Conservation (phyloP, 768 basidiomycete species). For the Tulasnella sp. region DNA sequence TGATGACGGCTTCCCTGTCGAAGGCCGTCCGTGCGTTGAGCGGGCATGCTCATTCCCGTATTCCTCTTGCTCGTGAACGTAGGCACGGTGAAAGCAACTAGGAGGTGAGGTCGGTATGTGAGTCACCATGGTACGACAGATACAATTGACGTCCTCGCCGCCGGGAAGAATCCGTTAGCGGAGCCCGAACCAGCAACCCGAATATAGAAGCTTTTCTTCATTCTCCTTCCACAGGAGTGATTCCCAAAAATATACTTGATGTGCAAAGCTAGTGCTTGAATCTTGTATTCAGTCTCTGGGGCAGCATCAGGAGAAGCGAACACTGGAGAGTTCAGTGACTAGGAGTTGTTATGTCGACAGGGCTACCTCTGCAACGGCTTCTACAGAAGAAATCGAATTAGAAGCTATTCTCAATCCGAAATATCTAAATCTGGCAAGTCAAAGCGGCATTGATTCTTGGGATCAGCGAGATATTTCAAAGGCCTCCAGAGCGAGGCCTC, state of each 20-base stretch:
- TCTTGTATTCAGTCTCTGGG: neutral
- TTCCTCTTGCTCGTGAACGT: neutral
- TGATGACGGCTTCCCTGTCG: neutral
- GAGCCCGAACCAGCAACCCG: neutral
- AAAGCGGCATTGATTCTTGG: neutral
- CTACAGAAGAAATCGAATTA: too few relatives aligned
- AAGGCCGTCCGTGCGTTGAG: neutral
- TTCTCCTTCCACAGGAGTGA: neutral
- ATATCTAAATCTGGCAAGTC: too few relatives aligned
- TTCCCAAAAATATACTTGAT: neutral
- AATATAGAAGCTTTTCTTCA: neutral
- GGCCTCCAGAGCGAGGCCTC: too few relatives aligned
- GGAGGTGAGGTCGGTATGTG: neutral
- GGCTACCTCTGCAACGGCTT: too few relatives aligned
- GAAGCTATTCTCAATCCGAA: too few relatives aligned
- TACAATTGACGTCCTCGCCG: neutral
- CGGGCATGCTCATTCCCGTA: neutral
- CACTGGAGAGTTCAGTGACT: neutral
- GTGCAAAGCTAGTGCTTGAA: neutral
- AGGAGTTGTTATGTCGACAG: neutral
- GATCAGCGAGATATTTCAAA: neutral
- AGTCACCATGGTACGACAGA: neutral
- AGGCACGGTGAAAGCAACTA: neutral
- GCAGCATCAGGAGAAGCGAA: neutral
- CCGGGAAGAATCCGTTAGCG: neutral